A percentile compares a stretch with the other conserved stretches of the same genome.
Evolutionary conservation across 305 asterid genomes (phyloP).

Genomic region (Fraxinus albicans): DNA sequence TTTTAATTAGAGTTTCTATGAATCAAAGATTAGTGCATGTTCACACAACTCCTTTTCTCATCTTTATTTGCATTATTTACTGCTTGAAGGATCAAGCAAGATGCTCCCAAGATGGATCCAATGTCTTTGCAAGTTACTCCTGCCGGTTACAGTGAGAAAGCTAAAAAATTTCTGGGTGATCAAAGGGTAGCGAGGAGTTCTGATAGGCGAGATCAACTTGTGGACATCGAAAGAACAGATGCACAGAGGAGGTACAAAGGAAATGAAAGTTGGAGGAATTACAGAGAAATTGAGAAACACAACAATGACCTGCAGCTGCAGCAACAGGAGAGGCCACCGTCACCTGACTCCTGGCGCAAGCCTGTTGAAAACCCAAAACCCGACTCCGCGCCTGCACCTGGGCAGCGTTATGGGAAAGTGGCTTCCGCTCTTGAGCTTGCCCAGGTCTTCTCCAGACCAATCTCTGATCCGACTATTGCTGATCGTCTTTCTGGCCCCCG

Average conservation of each 20-base stretch:
- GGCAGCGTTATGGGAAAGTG: constrained; percentile 62
- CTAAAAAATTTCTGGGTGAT: constrained; percentile 39
- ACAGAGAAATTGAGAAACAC: constrained; percentile 48
- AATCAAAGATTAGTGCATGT: constrained; percentile 1
- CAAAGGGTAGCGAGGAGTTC: constrained; percentile 42
- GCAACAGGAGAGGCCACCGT: constrained; percentile 66
- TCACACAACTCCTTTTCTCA: neutral
- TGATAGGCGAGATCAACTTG: constrained; percentile 57
- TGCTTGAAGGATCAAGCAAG: constrained; percentile 57
- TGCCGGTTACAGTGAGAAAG: constrained; percentile 42
- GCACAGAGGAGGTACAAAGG: constrained; percentile 59
- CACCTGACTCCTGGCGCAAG: constrained; percentile 96
- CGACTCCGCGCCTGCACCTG: constrained; percentile 39
- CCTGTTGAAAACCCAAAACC: constrained; percentile 56
- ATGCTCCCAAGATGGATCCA: constrained; percentile 43
- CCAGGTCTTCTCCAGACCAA: constrained; percentile 76
- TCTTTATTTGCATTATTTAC: constrained; percentile 1
- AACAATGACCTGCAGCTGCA: constrained; percentile 33
- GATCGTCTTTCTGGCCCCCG: constrained; percentile 57
- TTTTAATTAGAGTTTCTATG: constrained; percentile 1
- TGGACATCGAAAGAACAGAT: constrained; percentile 57
- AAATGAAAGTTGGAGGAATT: constrained; percentile 58
- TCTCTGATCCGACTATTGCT: constrained; percentile 49
- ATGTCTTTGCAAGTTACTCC: constrained; percentile 32
- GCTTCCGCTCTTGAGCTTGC: constrained; percentile 95